A percentile compares a stretch with the other conserved stretches of the same genome.
phyloP scores from a whole-genome alignment of 2,329 filamentous ascomycete species.

The Pseudogymnoascus sp. region DNA sequence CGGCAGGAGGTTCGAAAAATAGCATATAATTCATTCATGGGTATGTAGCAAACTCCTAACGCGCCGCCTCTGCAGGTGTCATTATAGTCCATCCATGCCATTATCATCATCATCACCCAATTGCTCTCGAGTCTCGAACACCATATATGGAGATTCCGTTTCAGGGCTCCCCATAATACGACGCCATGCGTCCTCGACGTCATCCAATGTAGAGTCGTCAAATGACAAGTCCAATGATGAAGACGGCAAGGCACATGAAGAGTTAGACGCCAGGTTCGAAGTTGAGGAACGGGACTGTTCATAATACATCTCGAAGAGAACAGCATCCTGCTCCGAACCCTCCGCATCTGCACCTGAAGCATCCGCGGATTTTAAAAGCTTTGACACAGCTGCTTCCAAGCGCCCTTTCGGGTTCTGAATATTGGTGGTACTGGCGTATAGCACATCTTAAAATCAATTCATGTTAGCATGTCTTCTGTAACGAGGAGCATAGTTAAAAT shows the following conservation, averaged over 20 bases:
- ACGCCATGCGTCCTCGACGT: constrained; percentile 67
- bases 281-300: constrained; percentile 39
- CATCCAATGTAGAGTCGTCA: constrained; percentile 60
- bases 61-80: background rate
- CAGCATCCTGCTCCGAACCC: constrained; percentile 22
- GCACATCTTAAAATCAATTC: constrained; percentile 27
- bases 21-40: constrained; percentile 4
- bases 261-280: constrained; percentile 29
- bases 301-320: constrained; percentile 49
- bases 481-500: constrained; percentile 10
- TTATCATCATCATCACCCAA: constrained; percentile 50
- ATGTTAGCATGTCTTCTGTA: constrained; percentile 18
- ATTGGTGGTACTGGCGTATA: constrained; percentile 25
- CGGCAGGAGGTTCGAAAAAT: background rate
- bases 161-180: constrained; percentile 41
- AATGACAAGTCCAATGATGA: constrained; percentile 62
- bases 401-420: constrained; percentile 18
- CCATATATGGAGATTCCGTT: constrained; percentile 55
- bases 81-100: constrained; percentile 20
- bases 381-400: constrained; percentile 32
- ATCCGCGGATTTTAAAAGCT: constrained; percentile 30
- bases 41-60: constrained; percentile 6
- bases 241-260: constrained; percentile 48
- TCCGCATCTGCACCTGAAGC: constrained; percentile 16
- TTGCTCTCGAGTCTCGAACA: constrained; percentile 68